Base-by-base conservation (phyloP, 768 basidiomycete genomes). In the Hydnomerulius pinastri region DNA sequence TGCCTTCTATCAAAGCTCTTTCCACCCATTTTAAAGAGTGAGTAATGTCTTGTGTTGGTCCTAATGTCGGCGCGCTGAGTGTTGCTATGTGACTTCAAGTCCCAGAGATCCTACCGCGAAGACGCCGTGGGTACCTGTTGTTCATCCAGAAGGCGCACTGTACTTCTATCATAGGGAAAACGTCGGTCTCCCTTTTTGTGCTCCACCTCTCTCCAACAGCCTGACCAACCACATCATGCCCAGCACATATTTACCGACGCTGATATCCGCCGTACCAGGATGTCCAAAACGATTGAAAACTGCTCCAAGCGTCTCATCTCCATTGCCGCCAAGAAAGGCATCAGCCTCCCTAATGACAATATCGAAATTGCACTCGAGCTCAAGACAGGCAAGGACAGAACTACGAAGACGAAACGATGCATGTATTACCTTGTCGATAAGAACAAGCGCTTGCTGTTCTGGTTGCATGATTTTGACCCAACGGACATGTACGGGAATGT, bases 111-210 rank as follows among this genome's bases (percentile, higher is more conserved):
- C 24, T 17, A 41, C 5, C 23, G 6, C 6, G 21, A 12, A 3
- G 18, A 41, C 30, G 12, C 8, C 1, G 5, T 48, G 48, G 48
- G 32, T 18, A 25, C 32, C 40, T 4, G 66, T 66, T 28, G 61
- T 67, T 4, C 62, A 67, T 33, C 60, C 55, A n/a, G 66, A 66
- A 41, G 66, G 66, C 10, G 50, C 54, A 25, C 56, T 53, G 20
- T 59, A 59, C 41, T 67, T 66, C 43, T 63, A 54, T 43, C 40
- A 63, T 37, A n/a, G 32, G 12, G 50, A 59, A 39, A 56, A 53
- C 24, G 62, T 66, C 35, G n/a, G 54, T 38, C 42, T 1, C 15
- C 28, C 23, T 6, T 9, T 18, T 35, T 17, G n/a, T 10, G 7
- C 15, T 12, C 46, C 40, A 24, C n/a, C n/a, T n/a, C n/a, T n/a